Evolutionary conservation across 371 early-diverging fungal species (phyloP).

Genomic region (Mucor lusitanicus): DNA sequence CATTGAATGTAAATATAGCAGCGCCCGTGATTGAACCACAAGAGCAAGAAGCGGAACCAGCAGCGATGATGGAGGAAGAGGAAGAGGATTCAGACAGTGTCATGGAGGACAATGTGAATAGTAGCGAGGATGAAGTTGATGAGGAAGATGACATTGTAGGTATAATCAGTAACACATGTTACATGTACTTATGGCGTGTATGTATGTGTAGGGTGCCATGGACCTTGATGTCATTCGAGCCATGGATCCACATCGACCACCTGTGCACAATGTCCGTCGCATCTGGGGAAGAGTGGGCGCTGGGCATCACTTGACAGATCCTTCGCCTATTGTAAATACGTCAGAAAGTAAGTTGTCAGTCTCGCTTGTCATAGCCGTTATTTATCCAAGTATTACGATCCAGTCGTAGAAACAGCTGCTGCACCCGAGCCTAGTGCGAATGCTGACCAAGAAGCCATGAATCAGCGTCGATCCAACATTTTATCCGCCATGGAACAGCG

Average conservation of each 20-base stretch:
- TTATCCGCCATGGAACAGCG: constrained; percentile 22
- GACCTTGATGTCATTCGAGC: neutral
- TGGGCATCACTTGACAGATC: constrained; percentile 7
- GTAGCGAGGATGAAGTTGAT: neutral
- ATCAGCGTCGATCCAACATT: constrained; percentile 9
- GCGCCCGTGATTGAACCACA: neutral
- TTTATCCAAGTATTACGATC: too few species aligned
- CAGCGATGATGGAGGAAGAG: neutral
- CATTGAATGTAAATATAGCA: constrained; percentile 9
- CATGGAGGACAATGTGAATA: neutral
- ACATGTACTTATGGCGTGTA: too few species aligned
- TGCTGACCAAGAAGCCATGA: neutral
- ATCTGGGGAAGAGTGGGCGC: constrained; percentile 4
- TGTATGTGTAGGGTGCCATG: neutral
- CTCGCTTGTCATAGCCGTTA: too few species aligned
- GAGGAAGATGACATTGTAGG: neutral
- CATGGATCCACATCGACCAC: neutral
- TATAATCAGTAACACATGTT: neutral
- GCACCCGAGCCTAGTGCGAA: neutral
- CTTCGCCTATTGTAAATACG: neutral
- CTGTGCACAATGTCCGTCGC: neutral
- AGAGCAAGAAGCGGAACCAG: neutral
- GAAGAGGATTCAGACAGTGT: neutral
- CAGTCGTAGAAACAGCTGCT: neutral
- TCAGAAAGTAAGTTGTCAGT: neutral